Evolutionary conservation across 176 grass and related monocot species (phyloP).

Genomic region (Urochloa ruziziensis): DNA sequence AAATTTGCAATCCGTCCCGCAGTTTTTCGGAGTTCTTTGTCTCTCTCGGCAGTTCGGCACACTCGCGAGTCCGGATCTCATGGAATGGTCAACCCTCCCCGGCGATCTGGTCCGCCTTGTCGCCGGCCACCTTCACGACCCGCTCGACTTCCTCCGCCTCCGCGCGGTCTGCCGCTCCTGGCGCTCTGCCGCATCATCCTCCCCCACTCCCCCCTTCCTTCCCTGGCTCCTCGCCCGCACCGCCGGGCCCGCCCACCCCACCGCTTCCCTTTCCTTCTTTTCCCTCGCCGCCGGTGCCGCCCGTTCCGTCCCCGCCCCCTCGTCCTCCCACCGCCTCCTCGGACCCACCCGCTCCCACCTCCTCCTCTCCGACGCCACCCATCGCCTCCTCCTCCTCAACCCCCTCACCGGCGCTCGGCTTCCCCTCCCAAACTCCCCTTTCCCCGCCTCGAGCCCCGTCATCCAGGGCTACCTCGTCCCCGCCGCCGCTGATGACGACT

Average conservation of each 20-base stretch:
- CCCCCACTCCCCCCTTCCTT: no score
- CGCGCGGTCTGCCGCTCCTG: no score
- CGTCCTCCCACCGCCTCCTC: not conserved
- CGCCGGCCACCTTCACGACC: constrained; percentile 18
- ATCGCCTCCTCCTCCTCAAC: constrained; percentile 1
- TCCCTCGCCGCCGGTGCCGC: not conserved
- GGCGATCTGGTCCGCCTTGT: constrained; percentile 9
- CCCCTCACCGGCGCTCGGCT: not conserved
- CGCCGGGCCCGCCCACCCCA: not conserved
- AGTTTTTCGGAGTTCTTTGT: no score
- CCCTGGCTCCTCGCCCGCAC: no score
- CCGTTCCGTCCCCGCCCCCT: not conserved
- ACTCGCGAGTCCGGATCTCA: not conserved
- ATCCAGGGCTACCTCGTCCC: no score
- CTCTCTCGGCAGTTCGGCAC: no score
- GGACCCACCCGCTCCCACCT: constrained; percentile 8
- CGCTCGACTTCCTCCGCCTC: constrained; percentile 32
- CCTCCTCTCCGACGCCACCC: not conserved
- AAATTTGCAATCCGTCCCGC: no score
- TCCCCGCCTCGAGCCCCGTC: not conserved
- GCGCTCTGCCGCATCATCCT: no score
- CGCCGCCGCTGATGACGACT: not conserved
- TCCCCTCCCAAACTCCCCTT: not conserved
- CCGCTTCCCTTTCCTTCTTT: not conserved
- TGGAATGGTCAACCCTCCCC: constrained; percentile 24